A percentile compares a stretch with the other conserved stretches of the same genome.
These are phyloP conservation scores for Coemansia sp. DNA, from an alignment of 192 early-diverging fungal species.

Conservation along the genomic window DNA sequence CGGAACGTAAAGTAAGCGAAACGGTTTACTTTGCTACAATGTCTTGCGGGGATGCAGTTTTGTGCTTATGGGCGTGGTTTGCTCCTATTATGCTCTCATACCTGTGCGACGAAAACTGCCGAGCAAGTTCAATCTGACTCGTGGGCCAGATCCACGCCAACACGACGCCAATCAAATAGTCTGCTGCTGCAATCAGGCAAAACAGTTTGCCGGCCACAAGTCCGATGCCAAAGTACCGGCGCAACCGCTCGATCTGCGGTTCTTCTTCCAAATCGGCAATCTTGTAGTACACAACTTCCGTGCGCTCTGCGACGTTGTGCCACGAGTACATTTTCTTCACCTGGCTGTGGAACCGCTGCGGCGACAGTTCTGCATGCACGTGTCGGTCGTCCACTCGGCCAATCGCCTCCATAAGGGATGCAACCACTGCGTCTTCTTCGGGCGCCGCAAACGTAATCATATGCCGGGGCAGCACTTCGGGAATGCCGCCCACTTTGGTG, in stretches of 20 bases:
- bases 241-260: slow-evolving; percentile 75
- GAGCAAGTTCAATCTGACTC: slow-evolving; percentile 69
- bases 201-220: slow-evolving; percentile 88
- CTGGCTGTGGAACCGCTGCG: slow-evolving; percentile 71
- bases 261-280: slow-evolving; percentile 66
- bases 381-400: slow-evolving; percentile 56
- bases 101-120: slow-evolving; percentile 53
- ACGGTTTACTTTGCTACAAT: neutral
- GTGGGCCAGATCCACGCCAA: slow-evolving; percentile 81
- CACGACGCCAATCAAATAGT: slow-evolving; percentile 78
- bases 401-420: slow-evolving; percentile 70
- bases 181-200: slow-evolving; percentile 83
- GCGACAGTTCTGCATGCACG: slow-evolving; percentile 61
- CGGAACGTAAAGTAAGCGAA: too few relatives aligned
- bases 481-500: slow-evolving; percentile 94
- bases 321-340: slow-evolving; percentile 96
- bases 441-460: slow-evolving; percentile 93
- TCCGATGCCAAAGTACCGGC: slow-evolving; percentile 85
- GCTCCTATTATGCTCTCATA: slow-evolving; percentile 10
- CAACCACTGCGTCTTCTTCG: slow-evolving; percentile 78
- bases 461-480: slow-evolving; percentile 88
- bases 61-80: neutral
- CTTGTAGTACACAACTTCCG: slow-evolving; percentile 72
- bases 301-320: slow-evolving; percentile 83
- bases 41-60: slow-evolving; percentile 11